These are phyloP conservation scores for Flaveria brownii DNA, from an alignment of 129 eudicot species.

Conservation along the genomic window DNA sequence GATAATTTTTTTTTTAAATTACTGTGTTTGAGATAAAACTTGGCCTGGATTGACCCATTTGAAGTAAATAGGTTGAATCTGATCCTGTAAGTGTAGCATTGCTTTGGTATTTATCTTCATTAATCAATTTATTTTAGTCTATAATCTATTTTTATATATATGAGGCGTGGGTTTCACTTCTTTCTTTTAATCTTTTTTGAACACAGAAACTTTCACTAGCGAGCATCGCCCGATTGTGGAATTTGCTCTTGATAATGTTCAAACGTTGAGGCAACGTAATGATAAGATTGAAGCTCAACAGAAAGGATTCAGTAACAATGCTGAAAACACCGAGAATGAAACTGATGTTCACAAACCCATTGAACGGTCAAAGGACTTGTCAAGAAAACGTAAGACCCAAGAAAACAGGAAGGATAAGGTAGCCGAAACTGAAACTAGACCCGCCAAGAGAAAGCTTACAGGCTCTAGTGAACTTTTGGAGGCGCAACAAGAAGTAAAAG, in stretches of 20 bases:
- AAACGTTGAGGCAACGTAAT: constrained; percentile 69
- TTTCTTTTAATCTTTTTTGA: neutral
- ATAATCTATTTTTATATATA: neutral
- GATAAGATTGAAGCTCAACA: constrained; percentile 69
- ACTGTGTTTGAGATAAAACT: neutral
- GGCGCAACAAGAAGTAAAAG: constrained; percentile 28
- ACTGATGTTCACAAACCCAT: constrained; percentile 25
- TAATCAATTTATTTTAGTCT: neutral
- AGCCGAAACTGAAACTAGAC: constrained; percentile 38
- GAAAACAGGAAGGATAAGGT: constrained; percentile 22
- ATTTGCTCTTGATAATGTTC: constrained; percentile 89
- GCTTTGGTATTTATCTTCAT: neutral
- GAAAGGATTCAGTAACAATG: constrained; percentile 36
- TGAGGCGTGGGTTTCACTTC: constrained; percentile 3
- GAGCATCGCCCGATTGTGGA: constrained; percentile 99
- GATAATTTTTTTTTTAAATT: neutral
- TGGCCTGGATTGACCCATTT: neutral
- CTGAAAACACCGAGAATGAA: constrained; percentile 26
- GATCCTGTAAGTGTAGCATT: neutral
- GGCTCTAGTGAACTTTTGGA: constrained; percentile 23
- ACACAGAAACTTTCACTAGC: constrained; percentile 71
- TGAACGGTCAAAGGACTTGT: constrained; percentile 28
- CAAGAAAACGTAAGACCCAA: constrained; percentile 50
- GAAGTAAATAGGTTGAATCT: neutral
- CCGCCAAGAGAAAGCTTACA: constrained; percentile 30